Percentiles rank a stretch among this genome's conserved stretches.
Conservation (phyloP, 495 filamentous ascomycete genomes). For the Trichocladium antarcticum region DNA sequence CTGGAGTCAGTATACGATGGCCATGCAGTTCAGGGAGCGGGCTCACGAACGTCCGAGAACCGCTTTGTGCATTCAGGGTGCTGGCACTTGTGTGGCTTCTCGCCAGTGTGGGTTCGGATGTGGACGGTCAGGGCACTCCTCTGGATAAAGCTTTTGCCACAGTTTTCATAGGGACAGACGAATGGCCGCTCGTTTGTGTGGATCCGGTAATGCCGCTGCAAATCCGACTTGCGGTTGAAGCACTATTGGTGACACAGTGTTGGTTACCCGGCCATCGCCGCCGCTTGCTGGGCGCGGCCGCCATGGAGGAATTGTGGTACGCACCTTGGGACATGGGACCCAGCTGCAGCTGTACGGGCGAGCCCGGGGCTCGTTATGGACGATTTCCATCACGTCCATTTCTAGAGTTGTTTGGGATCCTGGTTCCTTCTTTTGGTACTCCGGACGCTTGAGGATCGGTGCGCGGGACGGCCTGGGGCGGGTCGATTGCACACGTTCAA, state of each 20-base stretch:
- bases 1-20: slow-evolving; percentile 29
- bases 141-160: slow-evolving; percentile 85
- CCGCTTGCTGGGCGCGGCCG: neutral
- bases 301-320: slow-evolving; percentile 13
- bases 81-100: slow-evolving; percentile 80
- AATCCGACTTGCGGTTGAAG: slow-evolving; percentile 88
- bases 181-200: slow-evolving; percentile 86
- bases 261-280: slow-evolving; percentile 9
- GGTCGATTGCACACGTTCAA: slow-evolving; percentile 22
- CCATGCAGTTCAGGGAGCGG: neutral
- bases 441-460: slow-evolving; percentile 10
- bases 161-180: slow-evolving; percentile 54
- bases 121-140: slow-evolving; percentile 80
- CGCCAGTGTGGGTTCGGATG: slow-evolving; percentile 75
- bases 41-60: slow-evolving; percentile 67
- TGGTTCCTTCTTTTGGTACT: slow-evolving; percentile 14
- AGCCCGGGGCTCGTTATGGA: slow-evolving; percentile 39
- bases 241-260: slow-evolving; percentile 42
- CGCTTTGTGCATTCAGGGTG: slow-evolving; percentile 69
- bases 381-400: slow-evolving; percentile 47
- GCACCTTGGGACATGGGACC: slow-evolving; percentile 42
- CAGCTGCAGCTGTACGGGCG: slow-evolving; percentile 46
- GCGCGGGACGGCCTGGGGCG: slow-evolving; percentile 15
- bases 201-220: slow-evolving; percentile 79
- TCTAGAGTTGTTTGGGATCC: slow-evolving; percentile 13